Conservation (phyloP, 2,329 filamentous ascomycete genomes). For the Aspergillus sp. region DNA sequence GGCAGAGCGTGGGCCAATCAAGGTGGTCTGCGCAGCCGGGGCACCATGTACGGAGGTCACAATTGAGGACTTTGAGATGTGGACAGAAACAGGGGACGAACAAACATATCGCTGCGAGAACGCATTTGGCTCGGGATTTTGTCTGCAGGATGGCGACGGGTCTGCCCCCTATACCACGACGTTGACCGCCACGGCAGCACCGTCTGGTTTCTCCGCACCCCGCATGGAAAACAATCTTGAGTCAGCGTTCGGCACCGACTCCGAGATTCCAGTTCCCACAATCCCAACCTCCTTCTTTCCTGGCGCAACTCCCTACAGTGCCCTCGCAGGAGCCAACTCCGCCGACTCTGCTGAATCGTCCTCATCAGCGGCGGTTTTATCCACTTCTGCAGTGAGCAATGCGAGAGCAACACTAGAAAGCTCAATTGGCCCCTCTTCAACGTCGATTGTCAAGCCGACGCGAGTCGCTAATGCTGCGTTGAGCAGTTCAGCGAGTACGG, state of each 20-base stretch:
- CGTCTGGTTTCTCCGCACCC: slow-evolving; percentile 34
- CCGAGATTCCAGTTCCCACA: slow-evolving; percentile 28
- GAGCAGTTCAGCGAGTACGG: background rate
- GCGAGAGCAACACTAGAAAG: background rate
- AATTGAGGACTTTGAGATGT: slow-evolving; percentile 58
- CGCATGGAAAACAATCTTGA: slow-evolving; percentile 32
- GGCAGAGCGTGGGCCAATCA: slow-evolving; percentile 56
- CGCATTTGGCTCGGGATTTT: slow-evolving; percentile 55
- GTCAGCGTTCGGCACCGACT: slow-evolving; percentile 29
- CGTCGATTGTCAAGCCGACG: background rate
- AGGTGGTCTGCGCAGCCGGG: slow-evolving; percentile 55
- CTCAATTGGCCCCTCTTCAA: background rate
- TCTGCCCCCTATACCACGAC: slow-evolving; percentile 28
- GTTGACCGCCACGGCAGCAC: slow-evolving; percentile 29
- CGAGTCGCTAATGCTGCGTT: background rate
- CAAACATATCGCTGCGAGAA: slow-evolving; percentile 52
- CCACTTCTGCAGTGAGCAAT: background rate
- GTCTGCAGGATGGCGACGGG: slow-evolving; percentile 42
- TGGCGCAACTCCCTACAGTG: slow-evolving; percentile 35
- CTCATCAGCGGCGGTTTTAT: background rate
- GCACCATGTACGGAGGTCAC: slow-evolving; percentile 59
- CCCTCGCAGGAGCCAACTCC: slow-evolving; percentile 23
- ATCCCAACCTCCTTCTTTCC: slow-evolving; percentile 35
- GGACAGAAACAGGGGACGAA: slow-evolving; percentile 35
- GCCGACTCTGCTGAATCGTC: background rate